Percentiles rank a stretch among this genome's conserved stretches.
Evolutionary conservation across 495 filamentous ascomycete species (phyloP).

Genomic region (Pyrenopolyporus hunteri): DNA sequence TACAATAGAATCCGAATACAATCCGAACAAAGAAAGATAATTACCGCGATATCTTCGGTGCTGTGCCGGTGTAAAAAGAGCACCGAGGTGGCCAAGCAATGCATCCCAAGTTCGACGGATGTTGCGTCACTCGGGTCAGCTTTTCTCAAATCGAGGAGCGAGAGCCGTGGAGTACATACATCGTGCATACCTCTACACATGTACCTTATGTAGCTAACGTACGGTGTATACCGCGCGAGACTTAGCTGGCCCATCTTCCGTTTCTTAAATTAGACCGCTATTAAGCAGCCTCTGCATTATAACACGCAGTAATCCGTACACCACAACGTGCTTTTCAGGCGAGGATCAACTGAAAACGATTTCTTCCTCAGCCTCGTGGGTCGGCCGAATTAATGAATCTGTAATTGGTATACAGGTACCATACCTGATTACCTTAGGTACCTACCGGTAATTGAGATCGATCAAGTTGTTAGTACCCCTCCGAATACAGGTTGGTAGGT

Average conservation of each 20-base stretch:
- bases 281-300: conserved; percentile 8
- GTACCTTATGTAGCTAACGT: not conserved
- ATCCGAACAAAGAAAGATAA: conserved; percentile 1
- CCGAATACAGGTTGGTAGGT: no score
- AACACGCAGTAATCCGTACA: no score
- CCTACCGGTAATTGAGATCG: no score
- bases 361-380: conserved; percentile 16
- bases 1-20: no score
- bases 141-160: not conserved
- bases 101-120: conserved; percentile 12
- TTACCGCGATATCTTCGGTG: not conserved
- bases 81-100: conserved; percentile 11
- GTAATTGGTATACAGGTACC: no score
- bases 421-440: no score
- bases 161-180: conserved; percentile 18
- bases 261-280: conserved; percentile 32
- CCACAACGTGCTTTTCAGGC: conserved; percentile 12
- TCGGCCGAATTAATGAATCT: not conserved
- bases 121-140: conserved; percentile 25
- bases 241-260: not conserved
- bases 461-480: no score
- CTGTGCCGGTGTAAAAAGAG: not conserved
- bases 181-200: not conserved
- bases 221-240: not conserved
- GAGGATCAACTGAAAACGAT: conserved; percentile 1